Percentiles rank a stretch among this genome's conserved stretches.
Evolutionary conservation across 2,329 filamentous ascomycete species (phyloP).

Genomic region (Cordyceps militaris): DNA sequence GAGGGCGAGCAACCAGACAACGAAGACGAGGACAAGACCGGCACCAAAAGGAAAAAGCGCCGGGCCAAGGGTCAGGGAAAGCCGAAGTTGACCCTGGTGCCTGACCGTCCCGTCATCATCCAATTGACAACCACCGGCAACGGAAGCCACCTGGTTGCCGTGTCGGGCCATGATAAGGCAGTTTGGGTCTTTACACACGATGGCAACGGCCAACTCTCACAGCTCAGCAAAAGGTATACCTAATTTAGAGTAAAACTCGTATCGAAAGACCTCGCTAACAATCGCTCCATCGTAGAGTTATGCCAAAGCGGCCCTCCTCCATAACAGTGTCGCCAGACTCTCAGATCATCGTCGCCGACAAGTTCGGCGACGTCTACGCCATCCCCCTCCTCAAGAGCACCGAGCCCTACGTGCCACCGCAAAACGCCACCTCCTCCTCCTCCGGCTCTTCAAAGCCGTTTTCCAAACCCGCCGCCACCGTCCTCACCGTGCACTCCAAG

Average conservation of each 20-base stretch:
- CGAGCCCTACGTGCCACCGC: slow-evolving; percentile 16
- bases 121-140: slow-evolving; percentile 58
- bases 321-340: slow-evolving; percentile 62
- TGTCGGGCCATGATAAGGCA: slow-evolving; percentile 88
- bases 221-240: slow-evolving; percentile 64
- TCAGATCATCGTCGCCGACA: slow-evolving; percentile 79
- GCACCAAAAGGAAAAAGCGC: slow-evolving; percentile 21
- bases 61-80: slow-evolving; percentile 23
- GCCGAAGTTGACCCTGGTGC: slow-evolving; percentile 25
- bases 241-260: not conserved
- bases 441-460: slow-evolving; percentile 22
- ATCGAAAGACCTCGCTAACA: not conserved
- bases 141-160: slow-evolving; percentile 62
- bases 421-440: slow-evolving; percentile 19
- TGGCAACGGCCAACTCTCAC: slow-evolving; percentile 50
- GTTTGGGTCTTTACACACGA: slow-evolving; percentile 74
- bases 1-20: slow-evolving; percentile 12
- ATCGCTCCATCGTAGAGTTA: slow-evolving; percentile 44
- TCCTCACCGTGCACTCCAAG: slow-evolving; percentile 56
- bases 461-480: slow-evolving; percentile 38
- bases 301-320: slow-evolving; percentile 85
- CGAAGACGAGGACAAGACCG: slow-evolving; percentile 15
- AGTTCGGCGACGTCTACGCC: slow-evolving; percentile 94
- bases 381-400: slow-evolving; percentile 57
- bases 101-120: slow-evolving; percentile 58